Base-by-base conservation (phyloP, 2,329 filamentous ascomycete species). In the Aureobasidium subglaciale region DNA sequence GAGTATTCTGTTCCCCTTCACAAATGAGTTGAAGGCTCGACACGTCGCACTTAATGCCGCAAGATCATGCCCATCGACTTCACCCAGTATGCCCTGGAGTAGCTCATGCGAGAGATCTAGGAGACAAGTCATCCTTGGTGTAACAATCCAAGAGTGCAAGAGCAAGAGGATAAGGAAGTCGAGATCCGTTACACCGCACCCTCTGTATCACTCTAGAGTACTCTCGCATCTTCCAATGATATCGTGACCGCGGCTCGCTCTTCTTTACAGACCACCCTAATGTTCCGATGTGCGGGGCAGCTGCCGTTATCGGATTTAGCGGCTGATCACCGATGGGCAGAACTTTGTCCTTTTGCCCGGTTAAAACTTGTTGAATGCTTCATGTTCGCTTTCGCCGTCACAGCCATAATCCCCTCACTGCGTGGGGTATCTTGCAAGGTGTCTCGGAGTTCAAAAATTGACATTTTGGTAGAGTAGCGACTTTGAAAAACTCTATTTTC, bases 101-200 rank as follows among this genome's bases (percentile, higher is more conserved):
- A 87, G 75, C 72, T 88, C 85, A 6, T 78, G 74, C 8, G 84
- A 83, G 20, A 86, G 76, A 58, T 67, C 64, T 27, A 73, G 63
- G n/a, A 73, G 63, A 13, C 63, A 68, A 9, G 70, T 64, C 63
- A 72, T 74, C 16, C 24, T 55, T 13, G 2, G 7, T 22, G 15
- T 7, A 8, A 15, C 11, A 7, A 2, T 25, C 5, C 13, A 5
- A n/a, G 18, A 18, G 15, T 11, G 5, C 4, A 7, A 15, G 18
- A 16, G 22, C 1, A 30, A 5, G 25, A 41, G 35, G 18, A 18
- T 11, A 40, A 41, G 16, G 3, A 45, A 13, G 9, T 27, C 48
- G 11, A 30, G 16, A 4, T 22, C 35, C 25, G 24, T 49, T 37
- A 24, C 30, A 35, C 22, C 13, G 35, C 48, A 40, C 35, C 37